These are phyloP conservation scores for Phialophora expanda DNA, from an alignment of 2,329 filamentous ascomycete genomes.

Conservation along the genomic window DNA sequence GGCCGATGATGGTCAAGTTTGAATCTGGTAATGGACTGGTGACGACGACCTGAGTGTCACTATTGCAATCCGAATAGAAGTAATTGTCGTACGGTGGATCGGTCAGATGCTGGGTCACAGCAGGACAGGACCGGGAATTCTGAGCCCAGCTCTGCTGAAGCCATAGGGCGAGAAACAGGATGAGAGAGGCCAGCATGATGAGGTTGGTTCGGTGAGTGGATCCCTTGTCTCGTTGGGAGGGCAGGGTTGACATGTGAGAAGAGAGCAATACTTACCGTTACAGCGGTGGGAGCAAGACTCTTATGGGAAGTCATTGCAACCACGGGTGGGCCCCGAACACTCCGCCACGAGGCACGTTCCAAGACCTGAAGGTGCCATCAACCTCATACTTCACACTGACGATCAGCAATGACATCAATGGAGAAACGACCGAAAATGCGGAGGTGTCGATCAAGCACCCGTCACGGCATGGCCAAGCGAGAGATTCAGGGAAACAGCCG, in stretches of 20 bases:
- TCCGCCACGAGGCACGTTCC: not conserved
- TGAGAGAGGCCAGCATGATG: constrained; percentile 35
- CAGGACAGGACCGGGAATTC: constrained; percentile 37
- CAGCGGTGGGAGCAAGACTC: not conserved
- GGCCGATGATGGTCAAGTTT: constrained; percentile 61
- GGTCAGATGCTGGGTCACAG: constrained; percentile 54
- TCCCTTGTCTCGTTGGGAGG: not conserved
- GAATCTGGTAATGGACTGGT: constrained; percentile 62
- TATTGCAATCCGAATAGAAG: constrained; percentile 69
- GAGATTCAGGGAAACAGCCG: constrained; percentile 15
- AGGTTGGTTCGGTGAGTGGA: constrained; percentile 20
- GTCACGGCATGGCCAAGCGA: constrained; percentile 25
- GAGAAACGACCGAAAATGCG: constrained; percentile 14
- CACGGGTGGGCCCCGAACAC: not conserved
- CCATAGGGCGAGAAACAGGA: constrained; percentile 27
- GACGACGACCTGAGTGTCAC: constrained; percentile 64
- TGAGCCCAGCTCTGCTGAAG: constrained; percentile 36
- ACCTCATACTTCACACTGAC: not conserved
- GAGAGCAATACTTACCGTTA: not conserved
- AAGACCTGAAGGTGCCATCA: not conserved
- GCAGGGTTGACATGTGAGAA: constrained; percentile 3
- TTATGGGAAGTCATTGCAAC: constrained; percentile 17
- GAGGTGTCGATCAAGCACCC: constrained; percentile 24
- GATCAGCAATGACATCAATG: constrained; percentile 30
- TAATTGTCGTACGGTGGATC: constrained; percentile 68